A percentile compares a stretch with the other conserved stretches of the same genome.
Evolutionary conservation across 176 grass and related monocot genomes (phyloP).

Genomic region (Bothriochloa decipiens): DNA sequence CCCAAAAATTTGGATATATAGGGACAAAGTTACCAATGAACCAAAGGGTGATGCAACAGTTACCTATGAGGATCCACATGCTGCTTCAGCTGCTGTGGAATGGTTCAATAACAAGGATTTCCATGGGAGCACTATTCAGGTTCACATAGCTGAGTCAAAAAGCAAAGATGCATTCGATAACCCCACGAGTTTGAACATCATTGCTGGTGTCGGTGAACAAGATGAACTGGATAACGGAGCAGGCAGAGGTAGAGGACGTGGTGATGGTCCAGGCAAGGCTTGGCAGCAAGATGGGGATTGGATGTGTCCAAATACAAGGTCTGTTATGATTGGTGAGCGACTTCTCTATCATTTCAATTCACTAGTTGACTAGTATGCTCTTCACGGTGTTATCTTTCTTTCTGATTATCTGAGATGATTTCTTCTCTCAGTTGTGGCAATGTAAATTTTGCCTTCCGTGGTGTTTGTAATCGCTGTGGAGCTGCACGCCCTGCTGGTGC

Average conservation of each 20-base stretch:
- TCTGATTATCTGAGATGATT: conserved; percentile 37
- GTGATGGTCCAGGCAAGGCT: conserved; percentile 62
- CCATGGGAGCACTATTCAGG: conserved; percentile 78
- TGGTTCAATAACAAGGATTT: conserved; percentile 99
- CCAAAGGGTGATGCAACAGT: conserved; percentile 96
- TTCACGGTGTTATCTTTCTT: conserved; percentile 21
- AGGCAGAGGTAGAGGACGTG: conserved; percentile 61
- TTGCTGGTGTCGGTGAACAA: conserved; percentile 35
- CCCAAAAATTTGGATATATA: conserved; percentile 94
- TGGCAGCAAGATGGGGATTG: conserved; percentile 99
- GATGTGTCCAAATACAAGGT: conserved; percentile 99
- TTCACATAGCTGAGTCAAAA: conserved; percentile 89
- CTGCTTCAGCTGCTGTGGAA: conserved; percentile 87
- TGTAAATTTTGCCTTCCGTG: conserved; percentile 90
- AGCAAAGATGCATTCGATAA: conserved; percentile 61
- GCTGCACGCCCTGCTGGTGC: conserved; percentile 73
- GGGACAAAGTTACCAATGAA: conserved; percentile 87
- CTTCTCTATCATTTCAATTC: conserved; percentile 51
- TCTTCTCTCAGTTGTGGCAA: conserved; percentile 75
- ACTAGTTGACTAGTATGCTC: conserved; percentile 28
- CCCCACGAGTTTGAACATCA: conserved; percentile 35
- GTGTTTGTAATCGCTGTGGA: conserved; percentile 79
- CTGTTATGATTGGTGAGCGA: conserved; percentile 88
- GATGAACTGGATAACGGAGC: conserved; percentile 53
- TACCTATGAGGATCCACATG: conserved; percentile 94